phyloP scores from a whole-genome alignment of 768 basidiomycete genomes.

The Kwoniella pini region DNA sequence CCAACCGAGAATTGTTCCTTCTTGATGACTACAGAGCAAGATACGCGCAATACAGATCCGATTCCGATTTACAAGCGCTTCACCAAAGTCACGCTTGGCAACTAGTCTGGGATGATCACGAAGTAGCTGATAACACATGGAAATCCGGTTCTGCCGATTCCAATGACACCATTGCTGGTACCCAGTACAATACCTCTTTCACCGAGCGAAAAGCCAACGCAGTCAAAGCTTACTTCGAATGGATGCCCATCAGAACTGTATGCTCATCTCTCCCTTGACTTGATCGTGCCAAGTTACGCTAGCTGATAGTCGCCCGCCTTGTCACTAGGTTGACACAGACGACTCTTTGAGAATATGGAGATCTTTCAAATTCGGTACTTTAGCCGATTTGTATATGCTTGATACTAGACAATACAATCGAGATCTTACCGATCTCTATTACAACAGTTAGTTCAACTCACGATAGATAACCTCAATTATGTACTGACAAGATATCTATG shows the following conservation, averaged over 20 bases:
- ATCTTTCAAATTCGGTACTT: conserved; percentile 66
- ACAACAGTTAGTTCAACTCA: conserved; percentile 58
- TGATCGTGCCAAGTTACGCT: no score
- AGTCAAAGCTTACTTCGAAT: conserved; percentile 43
- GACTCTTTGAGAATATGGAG: conserved; percentile 66
- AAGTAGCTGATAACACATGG: conserved; percentile 65
- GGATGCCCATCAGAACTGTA: conserved; percentile 61
- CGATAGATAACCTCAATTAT: no score
- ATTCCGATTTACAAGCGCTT: conserved; percentile 59
- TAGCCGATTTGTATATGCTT: conserved; percentile 66
- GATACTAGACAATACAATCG: conserved; percentile 66
- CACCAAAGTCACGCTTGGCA: conserved; percentile 63
- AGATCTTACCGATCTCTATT: conserved; percentile 63
- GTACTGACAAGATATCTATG: neutral
- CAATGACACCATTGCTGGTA: conserved; percentile 62
- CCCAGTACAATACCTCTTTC: conserved; percentile 63
- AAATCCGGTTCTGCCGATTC: conserved; percentile 63
- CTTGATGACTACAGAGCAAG: conserved; percentile 57
- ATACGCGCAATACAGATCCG: conserved; percentile 61
- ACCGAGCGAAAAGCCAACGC: conserved; percentile 65
- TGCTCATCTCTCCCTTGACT: neutral
- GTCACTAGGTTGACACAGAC: conserved; percentile 59
- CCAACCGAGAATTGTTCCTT: conserved; percentile 63
- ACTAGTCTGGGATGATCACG: conserved; percentile 55
- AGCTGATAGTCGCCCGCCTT: neutral